Percentiles rank a stretch among this genome's conserved stretches.
Evolutionary conservation across 129 eudicot species (phyloP).

Genomic region (Flaveria ramosissima): DNA sequence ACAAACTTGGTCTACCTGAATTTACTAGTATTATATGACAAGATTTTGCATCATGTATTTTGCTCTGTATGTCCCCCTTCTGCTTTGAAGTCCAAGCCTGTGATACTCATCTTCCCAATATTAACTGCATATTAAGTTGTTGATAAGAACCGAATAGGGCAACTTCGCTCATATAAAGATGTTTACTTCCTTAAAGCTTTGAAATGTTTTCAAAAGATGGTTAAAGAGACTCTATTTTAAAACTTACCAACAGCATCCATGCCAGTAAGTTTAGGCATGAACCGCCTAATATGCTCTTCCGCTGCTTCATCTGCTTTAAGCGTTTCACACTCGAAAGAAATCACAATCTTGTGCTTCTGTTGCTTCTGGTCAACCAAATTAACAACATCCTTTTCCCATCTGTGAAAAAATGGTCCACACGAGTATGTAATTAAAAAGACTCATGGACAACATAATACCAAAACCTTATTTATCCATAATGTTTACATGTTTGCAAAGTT

Average conservation of each 20-base stretch:
- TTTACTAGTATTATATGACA: not conserved
- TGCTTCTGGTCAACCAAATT: conserved; percentile 65
- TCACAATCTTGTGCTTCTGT: conserved; percentile 49
- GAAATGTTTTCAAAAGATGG: not conserved
- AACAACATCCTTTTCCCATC: conserved; percentile 87
- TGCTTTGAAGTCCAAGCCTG: conserved; percentile 66
- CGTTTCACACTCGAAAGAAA: conserved; percentile 85
- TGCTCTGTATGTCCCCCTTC: conserved; percentile 46
- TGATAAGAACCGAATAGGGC: conserved; percentile 5
- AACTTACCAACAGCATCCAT: conserved; percentile 90
- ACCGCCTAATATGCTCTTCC: conserved; percentile 82
- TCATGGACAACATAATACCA: not conserved
- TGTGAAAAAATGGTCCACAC: conserved; percentile 19
- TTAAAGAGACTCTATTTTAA: not conserved
- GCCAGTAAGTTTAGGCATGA: conserved; percentile 89
- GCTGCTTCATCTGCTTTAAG: conserved; percentile 94
- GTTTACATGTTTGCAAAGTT: not conserved
- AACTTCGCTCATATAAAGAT: not conserved
- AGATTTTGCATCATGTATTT: not conserved
- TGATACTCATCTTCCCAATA: conserved; percentile 73
- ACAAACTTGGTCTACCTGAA: not conserved
- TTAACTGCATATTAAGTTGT: conserved; percentile 59
- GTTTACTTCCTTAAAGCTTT: not conserved
- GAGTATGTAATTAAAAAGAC: not conserved
- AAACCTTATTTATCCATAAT: not conserved